These are phyloP conservation scores for Neonectria ditissima DNA, from an alignment of 2,329 filamentous ascomycete genomes.

Conservation along the genomic window DNA sequence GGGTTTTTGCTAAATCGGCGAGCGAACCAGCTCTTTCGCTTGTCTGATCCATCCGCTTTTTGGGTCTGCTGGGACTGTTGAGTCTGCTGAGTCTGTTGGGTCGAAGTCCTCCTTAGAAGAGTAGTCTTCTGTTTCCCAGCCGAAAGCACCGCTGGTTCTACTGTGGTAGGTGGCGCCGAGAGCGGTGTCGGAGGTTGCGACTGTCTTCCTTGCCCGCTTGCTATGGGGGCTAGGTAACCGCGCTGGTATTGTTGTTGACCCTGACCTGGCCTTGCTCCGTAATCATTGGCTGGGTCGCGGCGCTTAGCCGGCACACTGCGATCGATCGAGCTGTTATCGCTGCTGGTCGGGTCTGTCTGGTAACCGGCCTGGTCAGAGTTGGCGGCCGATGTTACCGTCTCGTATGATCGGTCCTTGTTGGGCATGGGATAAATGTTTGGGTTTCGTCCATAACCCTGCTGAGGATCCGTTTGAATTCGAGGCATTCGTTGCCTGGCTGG, in stretches of 20 bases:
- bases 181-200: constrained; percentile 42
- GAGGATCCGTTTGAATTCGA: constrained; percentile 61
- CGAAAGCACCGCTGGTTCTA: constrained; percentile 34
- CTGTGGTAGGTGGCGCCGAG: constrained; percentile 38
- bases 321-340: constrained; percentile 92
- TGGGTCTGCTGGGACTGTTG: constrained; percentile 19
- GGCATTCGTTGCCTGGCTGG: constrained; percentile 48
- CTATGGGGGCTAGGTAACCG: constrained; percentile 52
- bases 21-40: constrained; percentile 92
- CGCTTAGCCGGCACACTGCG: constrained; percentile 71
- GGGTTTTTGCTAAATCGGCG: constrained; percentile 78
- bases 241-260: constrained; percentile 55
- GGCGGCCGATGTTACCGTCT: constrained; percentile 84
- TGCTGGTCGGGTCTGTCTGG: constrained; percentile 86
- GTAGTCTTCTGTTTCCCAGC: constrained; percentile 47
- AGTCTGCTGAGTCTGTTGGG: constrained; percentile 32
- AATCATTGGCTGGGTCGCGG: constrained; percentile 68
- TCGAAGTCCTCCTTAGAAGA: constrained; percentile 46
- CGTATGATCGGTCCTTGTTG: constrained; percentile 83
- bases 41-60: constrained; percentile 62
- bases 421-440: constrained; percentile 65
- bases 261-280: constrained; percentile 71
- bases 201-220: constrained; percentile 41
- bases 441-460: constrained; percentile 54
- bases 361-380: constrained; percentile 82